phyloP scores from a whole-genome alignment of 768 basidiomycete species.

The Suillus subalutaceus region DNA sequence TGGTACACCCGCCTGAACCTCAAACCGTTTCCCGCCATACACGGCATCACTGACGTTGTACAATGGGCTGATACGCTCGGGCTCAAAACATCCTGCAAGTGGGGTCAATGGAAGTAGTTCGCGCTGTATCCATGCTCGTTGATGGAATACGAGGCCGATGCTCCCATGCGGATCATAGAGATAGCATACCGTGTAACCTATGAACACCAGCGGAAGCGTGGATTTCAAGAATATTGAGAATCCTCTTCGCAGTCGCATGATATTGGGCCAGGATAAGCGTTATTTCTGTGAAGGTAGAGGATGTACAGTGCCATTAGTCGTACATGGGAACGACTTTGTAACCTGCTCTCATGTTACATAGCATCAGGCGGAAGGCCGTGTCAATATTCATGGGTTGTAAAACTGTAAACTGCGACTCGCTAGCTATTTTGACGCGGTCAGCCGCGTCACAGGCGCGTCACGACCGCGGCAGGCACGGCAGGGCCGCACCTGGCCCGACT shows the following conservation, averaged over 20 bases:
- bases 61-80: conserved; percentile 53
- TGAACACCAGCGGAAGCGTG: conserved; percentile 37
- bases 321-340: background rate
- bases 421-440: too few species aligned
- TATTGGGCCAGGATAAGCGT: background rate
- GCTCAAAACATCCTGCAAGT: conserved; percentile 76
- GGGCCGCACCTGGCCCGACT: too few species aligned
- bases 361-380: background rate
- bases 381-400: too few species aligned
- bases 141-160: conserved; percentile 81
- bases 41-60: conserved; percentile 72
- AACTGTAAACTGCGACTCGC: too few species aligned
- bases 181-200: conserved; percentile 43
- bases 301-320: background rate
- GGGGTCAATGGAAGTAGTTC: conserved; percentile 68
- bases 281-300: background rate
- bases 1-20: conserved; percentile 80
- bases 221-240: conserved; percentile 44
- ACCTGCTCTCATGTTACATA: background rate
- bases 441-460: too few species aligned
- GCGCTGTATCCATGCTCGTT: conserved; percentile 68
- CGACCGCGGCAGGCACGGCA: too few species aligned
- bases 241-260: conserved; percentile 36
- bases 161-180: conserved; percentile 72
- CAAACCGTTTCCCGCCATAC: conserved; percentile 64